Evolutionary conservation across 306 rosid genomes (phyloP).

Genomic region (Cyclanthera cordifolia): DNA sequence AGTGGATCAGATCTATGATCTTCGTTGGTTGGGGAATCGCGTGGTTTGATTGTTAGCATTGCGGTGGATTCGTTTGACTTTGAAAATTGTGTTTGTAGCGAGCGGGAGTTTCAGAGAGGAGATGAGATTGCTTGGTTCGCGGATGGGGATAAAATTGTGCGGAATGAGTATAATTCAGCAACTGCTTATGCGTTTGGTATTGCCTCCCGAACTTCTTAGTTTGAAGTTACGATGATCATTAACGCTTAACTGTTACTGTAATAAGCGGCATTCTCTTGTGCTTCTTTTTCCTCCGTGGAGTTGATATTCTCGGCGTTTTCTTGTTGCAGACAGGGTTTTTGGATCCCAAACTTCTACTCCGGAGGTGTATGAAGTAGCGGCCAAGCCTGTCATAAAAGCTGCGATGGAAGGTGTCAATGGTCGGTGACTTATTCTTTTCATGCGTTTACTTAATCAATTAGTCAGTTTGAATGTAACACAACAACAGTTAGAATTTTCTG

Average conservation of each 20-base stretch:
- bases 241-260: neutral
- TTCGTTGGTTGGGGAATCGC: constrained; percentile 18
- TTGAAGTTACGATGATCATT: neutral
- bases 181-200: constrained; percentile 95
- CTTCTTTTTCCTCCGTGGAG: neutral
- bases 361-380: constrained; percentile 92
- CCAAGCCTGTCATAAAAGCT: constrained; percentile 89
- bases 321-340: constrained; percentile 77
- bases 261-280: no score
- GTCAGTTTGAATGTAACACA: neutral
- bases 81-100: constrained; percentile 51
- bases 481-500: neutral
- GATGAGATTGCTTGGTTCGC: constrained; percentile 96
- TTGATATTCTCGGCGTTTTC: constrained; percentile 23
- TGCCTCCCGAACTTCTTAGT: neutral
- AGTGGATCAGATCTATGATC: constrained; percentile 49
- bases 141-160: constrained; percentile 84
- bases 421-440: constrained; percentile 20
- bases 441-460: neutral
- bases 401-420: constrained; percentile 99
- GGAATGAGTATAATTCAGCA: constrained; percentile 82
- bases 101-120: constrained; percentile 91
- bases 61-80: constrained; percentile 24
- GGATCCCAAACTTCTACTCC: constrained; percentile 71
- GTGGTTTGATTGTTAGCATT: constrained; percentile 5